phyloP scores from a whole-genome alignment of 2,329 filamentous ascomycete genomes.

The Penicillium sumatraense region DNA sequence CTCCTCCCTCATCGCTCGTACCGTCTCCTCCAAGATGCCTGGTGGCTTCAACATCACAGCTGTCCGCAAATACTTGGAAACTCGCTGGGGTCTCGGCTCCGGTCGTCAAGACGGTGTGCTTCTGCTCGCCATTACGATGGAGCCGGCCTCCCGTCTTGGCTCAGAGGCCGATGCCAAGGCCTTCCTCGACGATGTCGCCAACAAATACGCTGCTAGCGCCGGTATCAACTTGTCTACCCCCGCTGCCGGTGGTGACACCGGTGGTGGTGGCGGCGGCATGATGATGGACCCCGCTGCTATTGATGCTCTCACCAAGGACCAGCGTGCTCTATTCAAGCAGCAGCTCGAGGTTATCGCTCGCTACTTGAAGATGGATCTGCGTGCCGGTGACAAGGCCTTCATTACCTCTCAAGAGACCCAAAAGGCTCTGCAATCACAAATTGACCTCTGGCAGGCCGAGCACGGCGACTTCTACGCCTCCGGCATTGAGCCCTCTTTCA shows the following conservation, averaged over 20 bases:
- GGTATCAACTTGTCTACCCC: constrained; percentile 83
- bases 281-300: constrained; percentile 99
- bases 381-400: constrained; percentile 93
- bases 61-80: constrained; percentile 92
- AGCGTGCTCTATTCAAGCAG: constrained; percentile 95
- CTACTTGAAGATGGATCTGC: constrained; percentile 96
- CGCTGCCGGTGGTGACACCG: constrained; percentile 70
- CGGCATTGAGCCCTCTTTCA: constrained; percentile 94
- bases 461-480: constrained; percentile 96
- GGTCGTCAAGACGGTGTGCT: constrained; percentile 92
- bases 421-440: constrained; percentile 84
- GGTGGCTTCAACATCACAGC: constrained; percentile 99
- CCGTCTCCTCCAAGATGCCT: constrained; percentile 99
- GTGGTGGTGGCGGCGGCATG: constrained; percentile 78
- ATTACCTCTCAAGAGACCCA: constrained; percentile 83
- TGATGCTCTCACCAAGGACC: constrained; percentile 95
- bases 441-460: constrained; percentile 93
- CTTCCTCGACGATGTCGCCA: constrained; percentile 84
- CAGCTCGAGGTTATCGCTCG: constrained; percentile 93
- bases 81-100: constrained; percentile 82
- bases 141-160: constrained; percentile 84
- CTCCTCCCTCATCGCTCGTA: constrained; percentile 84
- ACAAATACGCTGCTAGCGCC: constrained; percentile 84
- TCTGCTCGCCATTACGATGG: constrained; percentile 87
- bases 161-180: constrained; percentile 90